phyloP scores from a whole-genome alignment of 73 alveolate genomes.

The Symbiodinium pilosum region DNA sequence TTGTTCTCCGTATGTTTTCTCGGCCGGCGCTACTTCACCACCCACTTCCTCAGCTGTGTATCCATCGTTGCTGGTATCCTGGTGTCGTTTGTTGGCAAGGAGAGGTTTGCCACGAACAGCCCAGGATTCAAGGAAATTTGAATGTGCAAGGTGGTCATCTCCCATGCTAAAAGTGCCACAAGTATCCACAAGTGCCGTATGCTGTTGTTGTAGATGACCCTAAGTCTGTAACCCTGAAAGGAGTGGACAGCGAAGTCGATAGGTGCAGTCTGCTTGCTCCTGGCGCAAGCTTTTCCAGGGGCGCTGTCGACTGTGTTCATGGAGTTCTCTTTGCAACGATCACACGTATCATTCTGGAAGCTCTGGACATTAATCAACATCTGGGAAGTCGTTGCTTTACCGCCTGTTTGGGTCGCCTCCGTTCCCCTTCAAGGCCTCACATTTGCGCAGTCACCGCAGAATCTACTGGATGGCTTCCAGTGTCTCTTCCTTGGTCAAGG shows the following conservation, averaged over 20 bases:
- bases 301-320: neutral
- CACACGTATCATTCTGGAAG: constrained; percentile 26
- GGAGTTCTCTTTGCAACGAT: neutral
- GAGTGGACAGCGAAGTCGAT: neutral
- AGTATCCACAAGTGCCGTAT: too few species aligned
- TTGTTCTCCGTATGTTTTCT: neutral
- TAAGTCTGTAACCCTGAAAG: neutral
- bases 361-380: constrained; percentile 13
- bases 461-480: constrained; percentile 31
- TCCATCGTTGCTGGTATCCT: constrained; percentile 15
- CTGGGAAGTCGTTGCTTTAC: constrained; percentile 4
- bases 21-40: constrained; percentile 8
- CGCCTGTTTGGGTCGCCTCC: constrained; percentile 13
- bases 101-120: neutral
- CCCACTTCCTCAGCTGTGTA: constrained; percentile 22
- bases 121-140: too few species aligned
- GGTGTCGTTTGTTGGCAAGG: constrained; percentile 16
- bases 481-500: constrained; percentile 7
- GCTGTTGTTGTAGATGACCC: too few species aligned
- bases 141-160: too few species aligned
- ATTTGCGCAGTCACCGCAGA: constrained; percentile 4
- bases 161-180: too few species aligned
- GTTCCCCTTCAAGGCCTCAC: constrained; percentile 27
- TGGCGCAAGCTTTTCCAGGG: neutral
- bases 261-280: neutral